Base-by-base conservation (phyloP, 2,329 filamentous ascomycete genomes). In the Taxawa tesnikishii region DNA sequence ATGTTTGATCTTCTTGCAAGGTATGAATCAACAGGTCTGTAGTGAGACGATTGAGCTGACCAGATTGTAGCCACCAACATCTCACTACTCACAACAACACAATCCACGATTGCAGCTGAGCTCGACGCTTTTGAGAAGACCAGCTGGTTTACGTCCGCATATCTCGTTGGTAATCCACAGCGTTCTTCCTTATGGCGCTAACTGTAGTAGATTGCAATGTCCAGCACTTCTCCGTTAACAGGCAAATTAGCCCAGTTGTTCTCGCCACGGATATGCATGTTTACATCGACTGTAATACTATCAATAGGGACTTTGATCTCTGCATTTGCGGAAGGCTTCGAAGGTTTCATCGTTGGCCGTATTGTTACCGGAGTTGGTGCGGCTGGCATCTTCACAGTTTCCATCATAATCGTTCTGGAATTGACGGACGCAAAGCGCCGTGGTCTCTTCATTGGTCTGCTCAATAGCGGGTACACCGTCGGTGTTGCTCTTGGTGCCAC, bases 121-220 rank as follows among this genome's bases (percentile, higher is more conserved):
- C 63, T 92, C 2, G 66, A 82, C 54, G 73, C 80, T 2, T 85
- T 83, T 46, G 73, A 76, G 34, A 62, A 74, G 34, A 75, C 75
- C 21, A 80, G 74, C 53, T 92, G 83, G 83, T 84, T 90, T 50
- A 84, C 79, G 6, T 83, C 79, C 18, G 67, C 78, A 3, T 92
- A 83, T 50, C 64, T 90, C 51, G 60, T 64, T 51, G 34, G 40
- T 32, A 26, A n/a, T n/a, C 7, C 18, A 9, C n/a, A 15, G 10
- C 6, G 5, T 29, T 8, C n/a, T 3, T 12, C 9, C 6, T 9
- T 12, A 24, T n/a, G 15, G 11, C 14, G 21, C 31, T 26, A 16
- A 32, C 4, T 5, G 11, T 14, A 4, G 7, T 16, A 64, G 66
- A 68, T 83, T 32, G 59, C 63, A 15, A 58, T 65, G 51, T 67